Conservation (phyloP, 78 protist genomes). For the Anaeramoeba flamelloides region DNA sequence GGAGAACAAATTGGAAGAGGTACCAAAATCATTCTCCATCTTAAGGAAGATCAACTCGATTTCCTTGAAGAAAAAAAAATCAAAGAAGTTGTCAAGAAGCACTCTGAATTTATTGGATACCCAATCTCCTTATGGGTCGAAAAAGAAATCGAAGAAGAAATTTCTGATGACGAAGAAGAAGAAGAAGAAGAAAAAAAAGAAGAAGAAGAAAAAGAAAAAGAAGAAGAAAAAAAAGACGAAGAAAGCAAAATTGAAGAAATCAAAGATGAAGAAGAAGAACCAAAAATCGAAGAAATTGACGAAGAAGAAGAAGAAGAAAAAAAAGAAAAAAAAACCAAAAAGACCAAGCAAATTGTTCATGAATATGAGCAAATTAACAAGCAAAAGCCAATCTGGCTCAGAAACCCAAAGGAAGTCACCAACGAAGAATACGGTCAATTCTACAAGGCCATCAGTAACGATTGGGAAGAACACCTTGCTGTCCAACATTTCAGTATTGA, state of each 20-base stretch:
- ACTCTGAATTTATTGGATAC: slow-evolving; percentile 97
- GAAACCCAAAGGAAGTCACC: slow-evolving; percentile 81
- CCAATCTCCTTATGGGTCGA: slow-evolving; percentile 83
- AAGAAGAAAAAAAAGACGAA: slow-evolving; percentile 58
- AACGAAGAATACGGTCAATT: slow-evolving; percentile 96
- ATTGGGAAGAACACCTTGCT: slow-evolving; percentile 97
- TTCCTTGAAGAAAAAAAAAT: slow-evolving; percentile 80
- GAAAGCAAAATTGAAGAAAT: no score
- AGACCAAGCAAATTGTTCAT: slow-evolving; percentile 56
- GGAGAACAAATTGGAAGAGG: slow-evolving; percentile 82
- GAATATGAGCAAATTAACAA: slow-evolving; percentile 92
- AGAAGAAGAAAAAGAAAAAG: slow-evolving; percentile 42
- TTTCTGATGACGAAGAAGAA: slow-evolving; percentile 53
- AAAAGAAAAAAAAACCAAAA: slow-evolving; percentile 57
- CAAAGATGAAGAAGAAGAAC: slow-evolving; percentile 23
- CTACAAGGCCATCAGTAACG: slow-evolving; percentile 94
- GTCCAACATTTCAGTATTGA: slow-evolving; percentile 97
- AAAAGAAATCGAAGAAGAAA: no score
- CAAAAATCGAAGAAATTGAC: slow-evolving; percentile 32
- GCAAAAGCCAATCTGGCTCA: slow-evolving; percentile 97
- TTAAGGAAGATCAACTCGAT: slow-evolving; percentile 96
- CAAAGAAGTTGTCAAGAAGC: slow-evolving; percentile 93
- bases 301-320: slow-evolving; percentile 21
- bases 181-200: slow-evolving; percentile 46
- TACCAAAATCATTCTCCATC: slow-evolving; percentile 71